These are phyloP conservation scores for Nigrospora oryzae DNA, from an alignment of 2,329 filamentous ascomycete species.

Conservation along the genomic window DNA sequence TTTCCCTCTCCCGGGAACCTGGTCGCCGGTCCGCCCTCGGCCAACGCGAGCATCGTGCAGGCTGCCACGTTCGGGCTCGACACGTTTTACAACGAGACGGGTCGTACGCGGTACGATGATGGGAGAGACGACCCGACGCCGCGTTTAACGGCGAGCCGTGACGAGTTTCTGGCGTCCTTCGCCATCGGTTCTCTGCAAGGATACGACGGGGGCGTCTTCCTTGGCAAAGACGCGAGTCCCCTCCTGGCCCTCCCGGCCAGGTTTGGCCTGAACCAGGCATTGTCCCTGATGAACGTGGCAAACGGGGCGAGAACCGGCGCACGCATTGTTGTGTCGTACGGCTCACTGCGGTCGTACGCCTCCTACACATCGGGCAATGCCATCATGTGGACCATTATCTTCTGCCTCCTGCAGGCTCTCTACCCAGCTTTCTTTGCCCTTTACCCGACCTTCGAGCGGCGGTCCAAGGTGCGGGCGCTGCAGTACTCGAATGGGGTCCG, in stretches of 20 bases:
- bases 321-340: constrained; percentile 2
- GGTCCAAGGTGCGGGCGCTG: constrained; percentile 53
- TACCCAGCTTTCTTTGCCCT: constrained; percentile 60
- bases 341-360: not conserved
- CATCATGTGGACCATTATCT: constrained; percentile 14
- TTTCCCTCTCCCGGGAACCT: not conserved
- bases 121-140: not conserved
- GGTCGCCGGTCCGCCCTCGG: constrained; percentile 8
- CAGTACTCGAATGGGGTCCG: constrained; percentile 64
- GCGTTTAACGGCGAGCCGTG: constrained; percentile 6
- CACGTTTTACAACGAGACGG: not conserved
- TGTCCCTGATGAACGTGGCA: constrained; percentile 10
- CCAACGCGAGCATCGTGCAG: constrained; percentile 5
- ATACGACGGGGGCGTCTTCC: constrained; percentile 6
- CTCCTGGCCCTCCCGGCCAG: constrained; percentile 8
- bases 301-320: constrained; percentile 10
- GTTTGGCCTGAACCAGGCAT: not conserved
- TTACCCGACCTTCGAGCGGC: constrained; percentile 55
- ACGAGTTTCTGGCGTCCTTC: constrained; percentile 9
- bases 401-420: constrained; percentile 37
- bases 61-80: not conserved
- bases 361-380: constrained; percentile 5
- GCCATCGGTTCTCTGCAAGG: constrained; percentile 1
- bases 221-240: constrained; percentile 8
- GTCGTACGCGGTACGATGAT: not conserved